Conservation (phyloP, 257 asterid genomes). For the Fraxinus cuspidata region DNA sequence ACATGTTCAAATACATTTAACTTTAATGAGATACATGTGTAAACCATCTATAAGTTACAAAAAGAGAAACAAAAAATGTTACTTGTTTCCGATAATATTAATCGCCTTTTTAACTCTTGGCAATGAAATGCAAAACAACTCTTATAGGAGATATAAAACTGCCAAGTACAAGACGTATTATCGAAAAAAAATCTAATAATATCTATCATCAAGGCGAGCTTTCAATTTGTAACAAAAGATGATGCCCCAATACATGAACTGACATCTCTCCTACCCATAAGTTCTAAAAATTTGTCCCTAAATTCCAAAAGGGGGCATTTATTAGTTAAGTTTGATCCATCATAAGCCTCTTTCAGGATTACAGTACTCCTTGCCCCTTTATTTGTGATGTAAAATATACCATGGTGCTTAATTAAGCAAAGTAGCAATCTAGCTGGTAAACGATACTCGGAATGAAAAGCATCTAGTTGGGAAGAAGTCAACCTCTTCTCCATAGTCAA, state of each 20-base stretch:
- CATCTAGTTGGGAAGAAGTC: conserved; percentile 83
- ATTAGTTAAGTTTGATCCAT: conserved; percentile 58
- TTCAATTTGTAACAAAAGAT: conserved; percentile 21
- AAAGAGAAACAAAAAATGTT: not conserved
- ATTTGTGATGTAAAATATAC: conserved; percentile 83
- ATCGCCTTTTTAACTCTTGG: not conserved
- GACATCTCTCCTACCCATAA: conserved; percentile 57
- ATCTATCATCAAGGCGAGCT: not conserved
- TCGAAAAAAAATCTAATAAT: not conserved
- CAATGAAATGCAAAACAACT: not conserved
- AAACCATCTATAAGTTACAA: not conserved
- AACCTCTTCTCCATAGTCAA: conserved; percentile 83
- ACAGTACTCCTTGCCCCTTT: conserved; percentile 84
- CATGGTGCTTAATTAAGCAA: conserved; percentile 84
- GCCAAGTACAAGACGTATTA: not conserved
- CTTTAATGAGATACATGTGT: not conserved
- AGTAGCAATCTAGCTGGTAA: conserved; percentile 78
- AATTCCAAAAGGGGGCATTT: conserved; percentile 69
- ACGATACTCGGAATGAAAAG: conserved; percentile 71
- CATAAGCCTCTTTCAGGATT: conserved; percentile 78
- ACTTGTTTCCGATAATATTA: not conserved
- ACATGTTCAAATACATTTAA: not conserved
- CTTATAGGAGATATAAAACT: not conserved
- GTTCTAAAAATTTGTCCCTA: conserved; percentile 58
- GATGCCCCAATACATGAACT: conserved; percentile 34